Base-by-base conservation (phyloP, 2,329 filamentous ascomycete genomes). In the Fusarium multiceps region DNA sequence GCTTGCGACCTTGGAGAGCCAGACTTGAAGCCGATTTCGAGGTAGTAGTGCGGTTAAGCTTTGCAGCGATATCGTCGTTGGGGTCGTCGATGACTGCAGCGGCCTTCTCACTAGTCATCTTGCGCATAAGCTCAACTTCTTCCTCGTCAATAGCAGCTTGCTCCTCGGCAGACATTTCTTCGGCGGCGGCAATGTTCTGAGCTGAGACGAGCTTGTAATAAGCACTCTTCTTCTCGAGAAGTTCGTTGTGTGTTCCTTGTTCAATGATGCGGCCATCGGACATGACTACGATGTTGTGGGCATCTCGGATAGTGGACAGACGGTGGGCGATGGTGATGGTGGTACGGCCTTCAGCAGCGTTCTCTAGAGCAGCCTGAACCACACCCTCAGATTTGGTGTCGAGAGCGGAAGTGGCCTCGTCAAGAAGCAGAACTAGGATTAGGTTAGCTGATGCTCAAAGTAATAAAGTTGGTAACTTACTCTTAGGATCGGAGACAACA, bases 261-360 rank as follows among this genome's bases (percentile, higher is more conserved):
- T 99, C 96, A 14, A 97, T 86, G 63, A 99, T 97, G n/a, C 86
- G 83, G 14, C 96, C 96, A 65, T 90, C 82, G 7, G 90, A 87
- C 90, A 99, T 95, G 68, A 98, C 95, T 14, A 98, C 93, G 72
- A 99, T 99, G 75, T 97, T 98, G 80, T 98, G 92, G 0, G 95
- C 95, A 68, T 94, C 90, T 80, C 90, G 94, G 82, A 99, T 97
- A 8, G 96, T 99, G 1, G 94, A 97, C 11, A 99, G 85, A 72
- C 95, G 91, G 82, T 99, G 96, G 45, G 96, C 96, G 79, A 99
- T 98, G 9, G 94, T 93, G 73, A 98, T 97, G 4, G 96, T 98
- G 0, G 96, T 99, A 56, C 96, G 89, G 25, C 94, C 95, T 68
- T 92, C 87, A 2, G 94, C 88, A 27, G 95, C 96, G 51, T 88